Evolutionary conservation across 352 stramenopile genomes (phyloP).

Genomic region (Globisporangium middletonii): DNA sequence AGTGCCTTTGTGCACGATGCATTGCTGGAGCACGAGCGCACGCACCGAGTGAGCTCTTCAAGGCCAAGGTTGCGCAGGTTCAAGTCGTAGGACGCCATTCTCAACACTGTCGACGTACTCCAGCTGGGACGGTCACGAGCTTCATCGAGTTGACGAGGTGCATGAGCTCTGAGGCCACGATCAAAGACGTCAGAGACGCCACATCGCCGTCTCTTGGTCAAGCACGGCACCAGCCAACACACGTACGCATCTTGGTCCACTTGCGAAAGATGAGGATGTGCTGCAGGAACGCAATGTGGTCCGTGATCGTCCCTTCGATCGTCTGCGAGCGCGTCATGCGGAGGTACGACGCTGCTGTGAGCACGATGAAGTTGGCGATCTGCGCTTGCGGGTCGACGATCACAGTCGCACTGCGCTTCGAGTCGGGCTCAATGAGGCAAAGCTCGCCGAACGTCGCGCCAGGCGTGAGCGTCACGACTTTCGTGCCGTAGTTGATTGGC

Average conservation of each 20-base stretch:
- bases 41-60: too few species aligned
- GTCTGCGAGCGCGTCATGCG: constrained; percentile 77
- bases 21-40: constrained; percentile 41
- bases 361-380: constrained; percentile 80
- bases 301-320: constrained; percentile 78
- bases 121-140: constrained; percentile 47
- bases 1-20: constrained; percentile 61
- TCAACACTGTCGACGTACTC: constrained; percentile 18
- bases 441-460: constrained; percentile 81
- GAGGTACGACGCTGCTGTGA: constrained; percentile 73
- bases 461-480: constrained; percentile 68
- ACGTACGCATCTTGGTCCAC: constrained; percentile 83
- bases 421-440: constrained; percentile 81
- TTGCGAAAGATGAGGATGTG: constrained; percentile 70
- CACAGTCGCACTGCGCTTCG: constrained; percentile 79
- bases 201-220: background rate
- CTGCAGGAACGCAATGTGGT: constrained; percentile 81
- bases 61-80: background rate
- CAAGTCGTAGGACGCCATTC: background rate
- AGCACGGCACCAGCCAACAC: background rate
- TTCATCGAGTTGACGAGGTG: constrained; percentile 84
- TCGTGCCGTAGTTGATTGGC: constrained; percentile 41
- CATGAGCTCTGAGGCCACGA: constrained; percentile 58
- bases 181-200: background rate
- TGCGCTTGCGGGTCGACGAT: constrained; percentile 60